A percentile compares a stretch with the other conserved stretches of the same genome.
Evolutionary conservation across 371 early-diverging fungal genomes (phyloP).

Genomic region (Aphelidium insulamus): DNA sequence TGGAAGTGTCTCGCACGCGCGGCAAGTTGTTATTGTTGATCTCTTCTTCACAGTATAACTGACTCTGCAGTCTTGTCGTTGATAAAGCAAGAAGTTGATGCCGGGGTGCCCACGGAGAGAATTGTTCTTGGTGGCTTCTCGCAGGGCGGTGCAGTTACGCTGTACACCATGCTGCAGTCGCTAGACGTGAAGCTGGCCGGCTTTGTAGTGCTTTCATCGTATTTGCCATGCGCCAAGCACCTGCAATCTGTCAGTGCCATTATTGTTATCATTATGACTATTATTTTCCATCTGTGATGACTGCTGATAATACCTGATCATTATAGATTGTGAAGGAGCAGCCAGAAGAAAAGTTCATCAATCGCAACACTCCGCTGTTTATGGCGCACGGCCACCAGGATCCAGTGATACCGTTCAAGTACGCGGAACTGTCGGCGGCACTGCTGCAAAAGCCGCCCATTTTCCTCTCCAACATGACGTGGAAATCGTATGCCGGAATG

Average conservation of each 20-base stretch:
- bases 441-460: conserved; percentile 33
- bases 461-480: conserved; percentile 40
- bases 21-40: no score
- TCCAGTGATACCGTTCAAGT: conserved; percentile 39
- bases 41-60: no score
- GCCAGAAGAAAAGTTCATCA: no score
- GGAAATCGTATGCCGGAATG: conserved; percentile 54
- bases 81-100: conserved; percentile 49
- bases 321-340: no score
- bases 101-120: conserved; percentile 53
- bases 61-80: no score
- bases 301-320: no score
- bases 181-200: conserved; percentile 40
- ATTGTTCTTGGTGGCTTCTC: conserved; percentile 89
- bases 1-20: no score
- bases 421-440: conserved; percentile 41
- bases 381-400: conserved; percentile 75
- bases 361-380: conserved; percentile 55
- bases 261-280: no score
- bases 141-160: conserved; percentile 67
- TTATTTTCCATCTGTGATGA: no score
- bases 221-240: no score
- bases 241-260: no score
- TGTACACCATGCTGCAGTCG: no score
- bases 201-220: conserved; percentile 50